Conservation (phyloP, 495 filamentous ascomycete genomes). For the Penicillium alfredii region DNA sequence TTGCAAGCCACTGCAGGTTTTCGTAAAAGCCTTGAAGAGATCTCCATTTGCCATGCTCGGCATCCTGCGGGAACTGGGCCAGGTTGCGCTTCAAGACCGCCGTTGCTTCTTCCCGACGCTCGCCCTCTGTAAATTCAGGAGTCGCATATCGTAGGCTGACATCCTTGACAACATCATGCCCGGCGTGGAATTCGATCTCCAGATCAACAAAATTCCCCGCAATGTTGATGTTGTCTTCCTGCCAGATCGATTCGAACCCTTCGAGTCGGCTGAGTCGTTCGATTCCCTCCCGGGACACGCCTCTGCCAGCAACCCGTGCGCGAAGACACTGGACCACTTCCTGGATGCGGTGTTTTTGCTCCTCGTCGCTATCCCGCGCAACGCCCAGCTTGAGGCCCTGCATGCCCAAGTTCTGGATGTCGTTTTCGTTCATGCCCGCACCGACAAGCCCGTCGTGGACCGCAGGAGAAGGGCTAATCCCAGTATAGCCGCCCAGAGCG, state of each 20-base stretch:
- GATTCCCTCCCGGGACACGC: slow-evolving; percentile 74
- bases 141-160: slow-evolving; percentile 43
- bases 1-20: slow-evolving; percentile 74
- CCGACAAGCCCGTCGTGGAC: slow-evolving; percentile 37
- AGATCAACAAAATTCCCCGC: slow-evolving; percentile 58
- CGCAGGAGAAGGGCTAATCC: slow-evolving; percentile 39
- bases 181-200: slow-evolving; percentile 44
- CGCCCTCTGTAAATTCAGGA: slow-evolving; percentile 38
- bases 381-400: slow-evolving; percentile 35
- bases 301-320: slow-evolving; percentile 39
- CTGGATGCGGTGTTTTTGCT: slow-evolving; percentile 48
- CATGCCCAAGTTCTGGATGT: slow-evolving; percentile 42
- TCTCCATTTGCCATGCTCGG: slow-evolving; percentile 42
- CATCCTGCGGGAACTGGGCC: slow-evolving; percentile 34
- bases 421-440: slow-evolving; percentile 38
- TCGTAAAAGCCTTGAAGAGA: slow-evolving; percentile 64
- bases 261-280: slow-evolving; percentile 67
- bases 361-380: slow-evolving; percentile 45
- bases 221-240: slow-evolving; percentile 61
- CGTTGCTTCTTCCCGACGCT: slow-evolving; percentile 40
- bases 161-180: slow-evolving; percentile 39
- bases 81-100: slow-evolving; percentile 49
- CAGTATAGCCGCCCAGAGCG: slow-evolving; percentile 38
- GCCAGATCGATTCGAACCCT: slow-evolving; percentile 71
- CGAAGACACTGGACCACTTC: slow-evolving; percentile 39